A percentile compares a stretch with the other conserved stretches of the same genome.
These are phyloP conservation scores for Hebeloma cylindrosporum DNA, from an alignment of 768 basidiomycete species.

Conservation along the genomic window DNA sequence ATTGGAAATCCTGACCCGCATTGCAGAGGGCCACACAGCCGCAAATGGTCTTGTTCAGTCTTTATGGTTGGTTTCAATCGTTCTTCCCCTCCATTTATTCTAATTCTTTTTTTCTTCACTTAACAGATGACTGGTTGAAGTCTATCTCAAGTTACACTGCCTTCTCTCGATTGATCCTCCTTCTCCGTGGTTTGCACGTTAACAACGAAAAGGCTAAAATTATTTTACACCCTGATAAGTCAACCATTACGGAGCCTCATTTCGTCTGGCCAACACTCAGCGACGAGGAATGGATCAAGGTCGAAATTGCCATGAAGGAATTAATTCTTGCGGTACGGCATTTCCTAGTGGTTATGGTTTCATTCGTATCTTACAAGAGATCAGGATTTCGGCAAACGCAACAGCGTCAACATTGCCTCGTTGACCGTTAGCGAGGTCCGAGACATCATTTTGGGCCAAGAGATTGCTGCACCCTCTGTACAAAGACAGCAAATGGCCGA, in stretches of 20 bases:
- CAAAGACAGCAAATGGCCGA: conserved; percentile 99
- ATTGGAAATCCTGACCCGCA: conserved; percentile 11
- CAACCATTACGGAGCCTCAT: conserved; percentile 94
- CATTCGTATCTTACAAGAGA: conserved; percentile 17
- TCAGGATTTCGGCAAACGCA: conserved; percentile 97
- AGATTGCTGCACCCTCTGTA: conserved; percentile 92
- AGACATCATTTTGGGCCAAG: conserved; percentile 98
- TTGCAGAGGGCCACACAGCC: conserved; percentile 90
- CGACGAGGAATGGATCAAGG: conserved; percentile 99
- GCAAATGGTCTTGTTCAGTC: conserved; percentile 98
- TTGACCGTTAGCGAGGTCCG: conserved; percentile 95
- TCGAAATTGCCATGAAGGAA: conserved; percentile 98
- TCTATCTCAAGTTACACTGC: conserved; percentile 99
- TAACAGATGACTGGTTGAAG: conserved; percentile 94
- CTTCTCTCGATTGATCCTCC: conserved; percentile 96
- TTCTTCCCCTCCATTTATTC: neutral
- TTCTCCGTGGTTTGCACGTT: conserved; percentile 95
- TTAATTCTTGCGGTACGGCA: conserved; percentile 78
- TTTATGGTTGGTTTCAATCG: conserved; percentile 64
- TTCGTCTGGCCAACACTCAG: conserved; percentile 94
- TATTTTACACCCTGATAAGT: conserved; percentile 95
- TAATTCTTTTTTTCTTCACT: conserved; percentile 7
- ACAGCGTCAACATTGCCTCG: conserved; percentile 98
- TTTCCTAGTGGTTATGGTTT: neutral
- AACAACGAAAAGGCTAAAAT: conserved; percentile 99